Conservation (phyloP, 352 stramenopile genomes). For the Globisporangium alternatum region DNA sequence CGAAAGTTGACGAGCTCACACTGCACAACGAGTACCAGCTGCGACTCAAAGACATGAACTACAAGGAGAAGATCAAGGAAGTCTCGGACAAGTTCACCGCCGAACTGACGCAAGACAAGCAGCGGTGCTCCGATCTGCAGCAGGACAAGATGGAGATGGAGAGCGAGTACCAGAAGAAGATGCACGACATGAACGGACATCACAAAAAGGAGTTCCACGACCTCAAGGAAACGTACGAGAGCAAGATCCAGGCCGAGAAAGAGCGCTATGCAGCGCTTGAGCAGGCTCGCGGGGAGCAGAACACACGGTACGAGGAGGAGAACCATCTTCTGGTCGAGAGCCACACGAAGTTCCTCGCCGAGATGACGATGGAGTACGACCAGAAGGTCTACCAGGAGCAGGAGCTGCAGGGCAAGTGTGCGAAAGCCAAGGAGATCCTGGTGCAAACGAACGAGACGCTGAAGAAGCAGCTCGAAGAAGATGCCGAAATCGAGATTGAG, state of each 20-base stretch:
- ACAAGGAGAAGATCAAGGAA: conserved; percentile 96
- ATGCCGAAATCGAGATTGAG: conserved; percentile 93
- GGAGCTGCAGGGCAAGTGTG: conserved; percentile 61
- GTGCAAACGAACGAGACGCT: conserved; percentile 88
- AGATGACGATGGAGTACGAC: conserved; percentile 92
- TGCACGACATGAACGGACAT: conserved; percentile 85
- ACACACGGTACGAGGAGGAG: conserved; percentile 69
- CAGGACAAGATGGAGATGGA: conserved; percentile 92
- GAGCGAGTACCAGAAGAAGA: conserved; percentile 89
- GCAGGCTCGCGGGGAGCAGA: conserved; percentile 70
- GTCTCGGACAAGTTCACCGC: conserved; percentile 92
- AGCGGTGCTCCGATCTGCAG: conserved; percentile 86
- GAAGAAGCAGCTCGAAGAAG: conserved; percentile 91
- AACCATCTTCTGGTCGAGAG: conserved; percentile 76
- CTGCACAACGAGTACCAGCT: conserved; percentile 96
- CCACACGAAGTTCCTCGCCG: conserved; percentile 82
- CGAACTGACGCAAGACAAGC: conserved; percentile 92
- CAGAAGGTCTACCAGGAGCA: conserved; percentile 88
- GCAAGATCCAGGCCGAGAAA: conserved; percentile 90
- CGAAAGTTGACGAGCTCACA: conserved; percentile 93
- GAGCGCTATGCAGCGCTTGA: conserved; percentile 84
- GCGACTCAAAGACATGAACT: conserved; percentile 94
- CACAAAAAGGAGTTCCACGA: conserved; percentile 91
- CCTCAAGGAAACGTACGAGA: conserved; percentile 89
- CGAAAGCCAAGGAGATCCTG: conserved; percentile 62